Percentiles rank a stretch among this genome's conserved stretches.
Conservation (phyloP, 176 grass and related monocot genomes). For the Otatea glauca region DNA sequence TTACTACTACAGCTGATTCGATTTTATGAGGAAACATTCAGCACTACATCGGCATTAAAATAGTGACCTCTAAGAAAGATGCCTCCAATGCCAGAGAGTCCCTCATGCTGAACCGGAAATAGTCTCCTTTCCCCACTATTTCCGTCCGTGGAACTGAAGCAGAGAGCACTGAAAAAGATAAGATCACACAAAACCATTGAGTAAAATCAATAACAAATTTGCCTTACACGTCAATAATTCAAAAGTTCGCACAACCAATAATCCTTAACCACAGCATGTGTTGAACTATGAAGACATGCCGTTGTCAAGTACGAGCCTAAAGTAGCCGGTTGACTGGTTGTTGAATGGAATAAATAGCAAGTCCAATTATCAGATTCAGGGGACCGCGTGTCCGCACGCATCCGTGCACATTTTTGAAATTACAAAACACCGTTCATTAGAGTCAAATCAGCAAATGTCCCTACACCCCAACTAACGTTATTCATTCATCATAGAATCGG, state of each 20-base stretch:
- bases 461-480: conserved; percentile 10
- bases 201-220: neutral
- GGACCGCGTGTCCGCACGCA: neutral
- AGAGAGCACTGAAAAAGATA: conserved; percentile 63
- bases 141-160: conserved; percentile 79
- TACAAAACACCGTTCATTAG: neutral
- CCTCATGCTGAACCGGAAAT: conserved; percentile 92
- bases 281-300: neutral
- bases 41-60: neutral
- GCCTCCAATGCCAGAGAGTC: conserved; percentile 94
- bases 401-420: neutral
- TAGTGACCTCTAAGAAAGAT: conserved; percentile 83
- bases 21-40: neutral
- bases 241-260: neutral
- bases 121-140: conserved; percentile 92
- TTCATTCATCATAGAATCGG: neutral
- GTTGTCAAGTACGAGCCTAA: neutral
- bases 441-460: conserved; percentile 10
- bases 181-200: neutral
- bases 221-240: neutral
- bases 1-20: neutral
- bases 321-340: neutral
- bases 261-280: neutral
- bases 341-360: neutral
- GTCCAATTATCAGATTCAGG: neutral